These are phyloP conservation scores for Aquilaria malaccensis DNA, from an alignment of 345 rosid species.

Conservation along the genomic window DNA sequence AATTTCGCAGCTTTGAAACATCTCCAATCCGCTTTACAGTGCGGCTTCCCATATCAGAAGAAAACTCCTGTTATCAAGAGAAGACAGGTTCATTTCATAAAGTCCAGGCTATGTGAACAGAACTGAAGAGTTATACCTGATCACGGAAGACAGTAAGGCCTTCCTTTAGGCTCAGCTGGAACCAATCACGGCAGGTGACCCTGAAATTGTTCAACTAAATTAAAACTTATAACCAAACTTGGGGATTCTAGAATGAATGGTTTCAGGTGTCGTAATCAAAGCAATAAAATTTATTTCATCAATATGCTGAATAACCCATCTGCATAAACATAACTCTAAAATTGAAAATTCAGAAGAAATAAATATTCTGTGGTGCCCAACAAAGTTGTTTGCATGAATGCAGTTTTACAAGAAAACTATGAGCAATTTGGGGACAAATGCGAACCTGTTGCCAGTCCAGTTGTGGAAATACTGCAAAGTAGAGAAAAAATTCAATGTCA, in stretches of 20 bases:
- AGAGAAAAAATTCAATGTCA: conserved; percentile 20
- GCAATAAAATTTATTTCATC: not conserved
- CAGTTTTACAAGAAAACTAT: not conserved
- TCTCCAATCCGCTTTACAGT: conserved; percentile 93
- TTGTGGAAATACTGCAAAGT: conserved; percentile 93
- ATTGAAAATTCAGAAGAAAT: conserved; percentile 1
- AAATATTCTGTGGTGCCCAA: conserved; percentile 8
- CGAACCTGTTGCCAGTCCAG: conserved; percentile 99
- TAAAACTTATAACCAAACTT: conserved; percentile 2
- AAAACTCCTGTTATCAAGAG: conserved; percentile 63
- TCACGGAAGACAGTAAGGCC: conserved; percentile 98
- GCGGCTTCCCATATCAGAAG: conserved; percentile 99
- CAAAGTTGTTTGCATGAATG: not conserved
- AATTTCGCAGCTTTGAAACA: conserved; percentile 84
- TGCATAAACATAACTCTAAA: conserved; percentile 3
- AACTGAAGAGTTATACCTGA: conserved; percentile 43
- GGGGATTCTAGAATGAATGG: not conserved
- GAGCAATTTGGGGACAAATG: conserved; percentile 4
- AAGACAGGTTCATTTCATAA: conserved; percentile 2
- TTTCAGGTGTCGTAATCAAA: not conserved
- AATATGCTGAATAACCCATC: not conserved
- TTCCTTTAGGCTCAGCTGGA: conserved; percentile 98
- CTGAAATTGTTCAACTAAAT: conserved; percentile 33
- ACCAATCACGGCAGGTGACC: conserved; percentile 99
- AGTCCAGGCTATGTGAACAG: not conserved